Evolutionary conservation across 305 asterid genomes (phyloP).

Genomic region (Fraxinus sp.): DNA sequence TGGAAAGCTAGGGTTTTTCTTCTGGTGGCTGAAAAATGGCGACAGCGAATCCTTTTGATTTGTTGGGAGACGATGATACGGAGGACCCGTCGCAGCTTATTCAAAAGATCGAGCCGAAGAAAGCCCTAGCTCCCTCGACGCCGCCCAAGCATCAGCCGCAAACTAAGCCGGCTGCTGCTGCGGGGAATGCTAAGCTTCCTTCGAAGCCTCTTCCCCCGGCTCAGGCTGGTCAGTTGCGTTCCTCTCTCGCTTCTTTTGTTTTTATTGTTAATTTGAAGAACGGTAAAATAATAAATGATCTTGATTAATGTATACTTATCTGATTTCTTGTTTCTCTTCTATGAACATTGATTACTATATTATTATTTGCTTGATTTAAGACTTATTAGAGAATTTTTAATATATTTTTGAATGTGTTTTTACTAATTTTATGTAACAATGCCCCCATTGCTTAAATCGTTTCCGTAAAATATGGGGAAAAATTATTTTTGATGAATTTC

Average conservation of each 20-base stretch:
- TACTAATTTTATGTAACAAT: not conserved
- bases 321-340: not conserved
- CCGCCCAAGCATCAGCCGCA: conserved; percentile 26
- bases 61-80: conserved; percentile 71
- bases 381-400: not conserved
- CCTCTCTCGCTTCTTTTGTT: not conserved
- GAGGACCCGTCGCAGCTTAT: conserved; percentile 70
- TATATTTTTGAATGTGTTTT: not conserved
- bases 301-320: not conserved
- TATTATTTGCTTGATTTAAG: not conserved
- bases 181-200: conserved; percentile 44
- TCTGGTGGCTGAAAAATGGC: conserved; percentile 53
- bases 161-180: conserved; percentile 23
- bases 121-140: conserved; percentile 36
- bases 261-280: not conserved
- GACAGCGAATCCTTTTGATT: conserved; percentile 77
- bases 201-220: conserved; percentile 59
- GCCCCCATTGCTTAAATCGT: not conserved
- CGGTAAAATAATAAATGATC: not conserved
- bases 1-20: conserved; percentile 17
- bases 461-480: not conserved
- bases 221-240: conserved; percentile 52
- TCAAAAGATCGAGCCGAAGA: conserved; percentile 59
- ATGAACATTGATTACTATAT: not conserved
- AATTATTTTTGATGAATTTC: not conserved